Evolutionary conservation across 192 early-diverging fungal genomes (phyloP).

Genomic region (Podochytrium sp.): DNA sequence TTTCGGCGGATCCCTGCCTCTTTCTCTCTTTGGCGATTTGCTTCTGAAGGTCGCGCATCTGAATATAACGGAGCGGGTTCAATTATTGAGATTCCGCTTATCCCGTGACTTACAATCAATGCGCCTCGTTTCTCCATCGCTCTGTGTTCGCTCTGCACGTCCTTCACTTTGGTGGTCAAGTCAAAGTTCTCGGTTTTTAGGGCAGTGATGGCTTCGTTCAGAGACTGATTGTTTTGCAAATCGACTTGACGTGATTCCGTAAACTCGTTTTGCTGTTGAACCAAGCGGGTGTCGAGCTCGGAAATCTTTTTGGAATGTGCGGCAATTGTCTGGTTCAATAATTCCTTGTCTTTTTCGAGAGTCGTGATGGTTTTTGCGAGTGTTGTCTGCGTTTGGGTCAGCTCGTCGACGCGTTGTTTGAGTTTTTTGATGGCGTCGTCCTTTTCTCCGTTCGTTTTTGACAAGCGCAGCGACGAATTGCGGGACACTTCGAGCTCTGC

Average conservation of each 20-base stretch:
- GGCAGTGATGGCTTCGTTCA: constrained; percentile 14
- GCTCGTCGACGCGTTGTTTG: constrained; percentile 47
- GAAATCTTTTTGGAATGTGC: constrained; percentile 31
- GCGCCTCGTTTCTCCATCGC: constrained; percentile 45
- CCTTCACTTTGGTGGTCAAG: constrained; percentile 37
- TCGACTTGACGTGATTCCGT: constrained; percentile 10
- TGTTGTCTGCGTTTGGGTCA: constrained; percentile 33
- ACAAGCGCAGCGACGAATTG: constrained; percentile 41
- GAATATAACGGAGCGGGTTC: too few relatives aligned
- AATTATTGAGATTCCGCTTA: background rate
- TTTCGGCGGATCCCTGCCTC: constrained; percentile 1
- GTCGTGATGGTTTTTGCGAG: constrained; percentile 34
- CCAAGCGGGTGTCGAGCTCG: constrained; percentile 25
- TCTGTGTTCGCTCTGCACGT: constrained; percentile 49
- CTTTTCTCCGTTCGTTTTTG: constrained; percentile 47
- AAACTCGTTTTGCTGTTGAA: constrained; percentile 13
- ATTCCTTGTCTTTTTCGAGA: constrained; percentile 54
- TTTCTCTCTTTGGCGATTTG: constrained; percentile 55
- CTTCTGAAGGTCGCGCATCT: constrained; percentile 64
- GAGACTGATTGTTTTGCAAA: constrained; percentile 11
- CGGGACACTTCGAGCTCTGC: constrained; percentile 49
- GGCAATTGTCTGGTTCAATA: constrained; percentile 8
- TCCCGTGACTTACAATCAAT: constrained; percentile 48
- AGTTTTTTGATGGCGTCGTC: constrained; percentile 56
- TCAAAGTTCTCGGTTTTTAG: constrained; percentile 40